These are phyloP conservation scores for Penicillium psychrofluorescens DNA, from an alignment of 495 filamentous ascomycete species.

Conservation along the genomic window DNA sequence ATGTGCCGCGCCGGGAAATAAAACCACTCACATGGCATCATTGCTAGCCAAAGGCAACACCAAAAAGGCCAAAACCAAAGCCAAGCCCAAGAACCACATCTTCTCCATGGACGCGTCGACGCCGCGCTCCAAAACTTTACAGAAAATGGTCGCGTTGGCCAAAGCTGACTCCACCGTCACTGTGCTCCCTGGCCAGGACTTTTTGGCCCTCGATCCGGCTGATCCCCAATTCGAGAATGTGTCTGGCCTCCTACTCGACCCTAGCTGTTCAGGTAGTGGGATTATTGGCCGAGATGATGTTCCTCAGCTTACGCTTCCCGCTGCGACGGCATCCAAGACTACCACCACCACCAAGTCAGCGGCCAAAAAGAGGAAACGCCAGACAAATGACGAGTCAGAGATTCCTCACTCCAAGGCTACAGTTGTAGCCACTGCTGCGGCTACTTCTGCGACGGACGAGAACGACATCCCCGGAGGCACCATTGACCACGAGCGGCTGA, in stretches of 20 bases:
- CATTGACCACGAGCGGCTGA: constrained; percentile 46
- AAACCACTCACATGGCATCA: constrained; percentile 88
- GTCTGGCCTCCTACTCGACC: constrained; percentile 74
- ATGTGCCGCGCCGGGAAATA: constrained; percentile 92
- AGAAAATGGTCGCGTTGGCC: constrained; percentile 75
- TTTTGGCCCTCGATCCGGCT: constrained; percentile 62
- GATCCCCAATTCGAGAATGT: constrained; percentile 49
- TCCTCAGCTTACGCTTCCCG: constrained; percentile 48
- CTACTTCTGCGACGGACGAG: constrained; percentile 21
- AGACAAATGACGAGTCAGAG: constrained; percentile 12
- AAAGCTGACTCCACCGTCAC: constrained; percentile 57
- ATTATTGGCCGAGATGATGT: constrained; percentile 82
- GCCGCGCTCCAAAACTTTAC: constrained; percentile 58
- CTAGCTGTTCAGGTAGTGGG: constrained; percentile 89
- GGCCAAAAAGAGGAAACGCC: constrained; percentile 40
- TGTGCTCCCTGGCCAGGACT: constrained; percentile 68
- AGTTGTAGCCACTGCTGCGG: constrained; percentile 2
- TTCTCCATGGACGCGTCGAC: constrained; percentile 37
- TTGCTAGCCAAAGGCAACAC: constrained; percentile 41
- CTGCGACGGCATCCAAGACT: constrained; percentile 6
- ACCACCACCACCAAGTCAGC: constrained; percentile 16
- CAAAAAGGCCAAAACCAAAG: constrained; percentile 11
- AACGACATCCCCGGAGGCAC: constrained; percentile 23
- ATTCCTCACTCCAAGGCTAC: constrained; percentile 8
- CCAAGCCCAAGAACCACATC: constrained; percentile 23